A percentile compares a stretch with the other conserved stretches of the same genome.
phyloP scores from a whole-genome alignment of 805 yeast genomes.

The Cyberlindnera lachancei region DNA sequence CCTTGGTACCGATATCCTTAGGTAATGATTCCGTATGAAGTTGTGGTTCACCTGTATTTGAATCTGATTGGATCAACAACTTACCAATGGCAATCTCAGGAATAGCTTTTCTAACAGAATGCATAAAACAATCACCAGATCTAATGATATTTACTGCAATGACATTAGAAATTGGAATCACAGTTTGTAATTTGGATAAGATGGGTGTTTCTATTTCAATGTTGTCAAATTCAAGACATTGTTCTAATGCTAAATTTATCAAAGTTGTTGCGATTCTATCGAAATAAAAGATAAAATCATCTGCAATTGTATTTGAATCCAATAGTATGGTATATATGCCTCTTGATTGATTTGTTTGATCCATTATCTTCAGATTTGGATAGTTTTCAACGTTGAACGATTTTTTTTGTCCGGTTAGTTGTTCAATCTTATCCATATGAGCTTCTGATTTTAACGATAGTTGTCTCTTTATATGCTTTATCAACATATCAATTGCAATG shows the following conservation, averaged over 20 bases:
- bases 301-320: constrained; percentile 45
- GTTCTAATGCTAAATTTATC: constrained; percentile 61
- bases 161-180: constrained; percentile 35
- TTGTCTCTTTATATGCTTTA: constrained; percentile 72
- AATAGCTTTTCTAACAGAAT: constrained; percentile 63
- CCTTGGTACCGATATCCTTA: constrained; percentile 16
- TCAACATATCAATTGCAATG: constrained; percentile 73
- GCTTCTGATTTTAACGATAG: constrained; percentile 53
- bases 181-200: constrained; percentile 20
- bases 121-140: constrained; percentile 90
- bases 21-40: constrained; percentile 80
- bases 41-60: constrained; percentile 89
- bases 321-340: constrained; percentile 70
- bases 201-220: constrained; percentile 37
- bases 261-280: constrained; percentile 72
- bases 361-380: constrained; percentile 22
- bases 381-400: constrained; percentile 18
- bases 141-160: constrained; percentile 76
- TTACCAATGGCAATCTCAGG: constrained; percentile 81
- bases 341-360: constrained; percentile 52
- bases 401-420: constrained; percentile 41
- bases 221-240: constrained; percentile 29
- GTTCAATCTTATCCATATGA: constrained; percentile 59
- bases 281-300: constrained; percentile 81
- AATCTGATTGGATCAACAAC: constrained; percentile 78